Base-by-base conservation (phyloP, 768 basidiomycete species). In the Cyathus striatus region DNA sequence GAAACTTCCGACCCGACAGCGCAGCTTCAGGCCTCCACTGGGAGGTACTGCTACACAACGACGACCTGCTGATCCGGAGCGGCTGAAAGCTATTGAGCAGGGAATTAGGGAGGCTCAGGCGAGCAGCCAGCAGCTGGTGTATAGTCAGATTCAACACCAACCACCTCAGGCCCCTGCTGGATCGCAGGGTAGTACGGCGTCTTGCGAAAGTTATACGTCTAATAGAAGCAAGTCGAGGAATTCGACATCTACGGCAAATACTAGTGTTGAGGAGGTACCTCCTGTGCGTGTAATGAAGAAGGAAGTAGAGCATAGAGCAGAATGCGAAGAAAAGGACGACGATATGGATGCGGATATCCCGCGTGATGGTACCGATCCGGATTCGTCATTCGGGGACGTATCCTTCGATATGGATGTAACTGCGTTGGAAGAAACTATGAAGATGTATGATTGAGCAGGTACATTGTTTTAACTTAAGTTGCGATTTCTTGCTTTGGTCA, bases 21-120 rank as follows among this genome's bases (percentile, higher is more conserved):
- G 63, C 42, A 53, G 49, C 5, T 70, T 71, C 57, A 68, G 59
- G 35, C 61, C 68, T 5, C 69, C 69, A 3, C 51, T 69, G 21
- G 49, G 60, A 10, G 46, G 54, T 17, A 49, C 50, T 4, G 50
- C 52, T 24, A 47, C 55, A 42, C 48, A 60, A 2, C 41, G 42
- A 21, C 22, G 51, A 37, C 41, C 21, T 16, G 24, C 6, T 35
- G 26, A 26, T 12, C 26, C 12, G 22, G 23, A 21, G 16, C 30
- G 30, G 13, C 13, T 32, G 30, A 12, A 16, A 12, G 17, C 17
- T 12, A 32, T 32, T 16, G 30, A 32, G 30, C 12, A 13, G 30
- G 30, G 30, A 16, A 12, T 32, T 12, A 12, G 30, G 13, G 30
- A 32, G 30, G 30, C 30, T 12, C 13, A 12, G 30, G 30, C 27